These are phyloP conservation scores for Fusarium miscanthi DNA, from an alignment of 2,329 filamentous ascomycete species.

Conservation along the genomic window DNA sequence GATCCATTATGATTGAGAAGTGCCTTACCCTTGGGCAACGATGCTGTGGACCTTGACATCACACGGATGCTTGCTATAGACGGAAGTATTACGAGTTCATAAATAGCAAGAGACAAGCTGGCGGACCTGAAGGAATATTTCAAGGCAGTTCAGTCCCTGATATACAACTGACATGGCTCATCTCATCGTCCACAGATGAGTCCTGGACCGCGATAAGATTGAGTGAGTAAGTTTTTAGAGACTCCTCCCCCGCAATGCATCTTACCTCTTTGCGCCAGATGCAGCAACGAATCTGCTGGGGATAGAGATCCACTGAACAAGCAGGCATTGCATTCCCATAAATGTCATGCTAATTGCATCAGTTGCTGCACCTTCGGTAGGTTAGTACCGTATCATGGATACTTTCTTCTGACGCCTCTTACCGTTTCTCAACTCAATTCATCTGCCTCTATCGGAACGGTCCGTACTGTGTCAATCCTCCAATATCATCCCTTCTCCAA, in stretches of 20 bases:
- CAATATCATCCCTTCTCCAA: too few species aligned
- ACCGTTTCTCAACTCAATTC: background rate
- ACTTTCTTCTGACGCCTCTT: background rate
- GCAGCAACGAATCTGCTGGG: background rate
- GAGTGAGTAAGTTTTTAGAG: background rate
- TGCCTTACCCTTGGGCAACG: background rate
- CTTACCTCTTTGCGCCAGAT: constrained; percentile 23
- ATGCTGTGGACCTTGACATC: constrained; percentile 11
- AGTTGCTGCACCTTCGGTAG: background rate
- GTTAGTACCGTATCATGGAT: background rate
- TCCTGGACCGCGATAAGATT: background rate
- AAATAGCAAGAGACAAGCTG: background rate
- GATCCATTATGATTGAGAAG: background rate
- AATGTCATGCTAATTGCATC: background rate
- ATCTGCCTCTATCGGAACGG: too few species aligned
- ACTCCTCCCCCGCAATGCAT: constrained; percentile 33
- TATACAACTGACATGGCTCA: too few species aligned
- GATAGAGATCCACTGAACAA: constrained; percentile 7
- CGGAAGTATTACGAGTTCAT: too few species aligned
- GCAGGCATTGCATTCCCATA: background rate
- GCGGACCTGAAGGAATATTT: background rate
- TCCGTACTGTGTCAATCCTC: too few species aligned
- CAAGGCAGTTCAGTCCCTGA: accelerated
- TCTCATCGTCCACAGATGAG: background rate
- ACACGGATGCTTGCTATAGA: background rate